A percentile compares a stretch with the other conserved stretches of the same genome.
phyloP scores from a whole-genome alignment of 2,329 filamentous ascomycete species.

The Mollisiaceae sp. region DNA sequence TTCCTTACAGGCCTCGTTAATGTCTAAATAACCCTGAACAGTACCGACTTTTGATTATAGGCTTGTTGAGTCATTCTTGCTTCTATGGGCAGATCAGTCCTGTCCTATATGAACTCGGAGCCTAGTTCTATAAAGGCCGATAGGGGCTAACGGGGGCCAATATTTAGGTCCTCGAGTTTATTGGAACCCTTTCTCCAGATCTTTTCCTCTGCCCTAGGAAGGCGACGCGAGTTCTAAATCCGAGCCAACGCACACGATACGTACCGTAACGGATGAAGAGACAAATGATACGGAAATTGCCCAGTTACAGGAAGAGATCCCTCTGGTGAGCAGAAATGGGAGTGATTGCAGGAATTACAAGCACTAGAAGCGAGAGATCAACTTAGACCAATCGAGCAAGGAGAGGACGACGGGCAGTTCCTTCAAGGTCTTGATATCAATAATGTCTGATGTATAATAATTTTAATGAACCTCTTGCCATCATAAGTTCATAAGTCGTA shows the following conservation, averaged over 20 bases:
- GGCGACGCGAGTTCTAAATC: not conserved
- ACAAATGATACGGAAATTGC: not conserved
- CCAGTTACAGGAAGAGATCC: not conserved
- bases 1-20: too few relatives aligned
- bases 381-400: not conserved
- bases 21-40: too few relatives aligned
- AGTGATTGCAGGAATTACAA: not conserved
- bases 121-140: too few relatives aligned
- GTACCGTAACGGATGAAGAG: not conserved
- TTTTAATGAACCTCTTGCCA: not conserved
- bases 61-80: too few relatives aligned
- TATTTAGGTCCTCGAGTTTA: too few relatives aligned
- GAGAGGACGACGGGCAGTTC: not conserved
- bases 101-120: too few relatives aligned
- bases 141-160: too few relatives aligned
- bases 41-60: too few relatives aligned
- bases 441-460: too few relatives aligned
- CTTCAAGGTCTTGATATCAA: too few relatives aligned
- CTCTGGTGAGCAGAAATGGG: not conserved
- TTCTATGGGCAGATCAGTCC: too few relatives aligned
- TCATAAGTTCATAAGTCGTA: not conserved
- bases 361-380: not conserved
- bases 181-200: too few relatives aligned
- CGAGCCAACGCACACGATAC: not conserved
- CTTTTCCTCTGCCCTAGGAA: not conserved